A percentile compares a stretch with the other conserved stretches of the same genome.
Conservation (phyloP, 83 land plant genomes). For the Diphasiastrum complanatum region DNA sequence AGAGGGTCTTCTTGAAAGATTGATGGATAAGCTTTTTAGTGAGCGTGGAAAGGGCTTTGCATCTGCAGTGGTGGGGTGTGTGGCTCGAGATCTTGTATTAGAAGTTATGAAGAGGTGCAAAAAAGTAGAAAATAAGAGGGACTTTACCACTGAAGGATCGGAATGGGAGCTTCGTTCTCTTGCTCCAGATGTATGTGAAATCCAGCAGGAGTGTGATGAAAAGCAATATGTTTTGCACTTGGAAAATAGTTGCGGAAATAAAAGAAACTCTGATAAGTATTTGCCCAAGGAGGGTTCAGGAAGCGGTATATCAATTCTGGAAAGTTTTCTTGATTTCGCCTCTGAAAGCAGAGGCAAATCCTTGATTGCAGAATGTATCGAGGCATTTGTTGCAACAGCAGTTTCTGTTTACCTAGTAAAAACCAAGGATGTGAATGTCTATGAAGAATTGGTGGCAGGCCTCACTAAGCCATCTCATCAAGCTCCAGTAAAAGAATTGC, state of each 20-base stretch:
- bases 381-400: slow-evolving; percentile 65
- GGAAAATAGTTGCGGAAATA: too few species aligned
- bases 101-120: too few species aligned
- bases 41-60: slow-evolving; percentile 71
- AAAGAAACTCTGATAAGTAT: too few species aligned
- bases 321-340: slow-evolving; percentile 31
- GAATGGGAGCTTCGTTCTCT: not conserved
- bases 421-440: slow-evolving; percentile 67
- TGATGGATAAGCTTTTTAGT: slow-evolving; percentile 59
- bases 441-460: slow-evolving; percentile 59
- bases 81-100: slow-evolving; percentile 64
- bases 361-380: slow-evolving; percentile 52
- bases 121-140: too few species aligned
- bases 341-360: slow-evolving; percentile 31
- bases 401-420: slow-evolving; percentile 74
- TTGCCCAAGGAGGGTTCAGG: slow-evolving; percentile 2
- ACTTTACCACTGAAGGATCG: not conserved
- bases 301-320: not conserved
- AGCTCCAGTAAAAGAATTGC: slow-evolving; percentile 55
- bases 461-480: slow-evolving; percentile 65
- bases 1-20: slow-evolving; percentile 44
- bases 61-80: slow-evolving; percentile 70
- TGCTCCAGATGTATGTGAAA: not conserved
- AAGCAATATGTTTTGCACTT: too few species aligned
- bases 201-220: not conserved